phyloP scores from a whole-genome alignment of 306 rosid species.

The Vigna reflexopilosa region DNA sequence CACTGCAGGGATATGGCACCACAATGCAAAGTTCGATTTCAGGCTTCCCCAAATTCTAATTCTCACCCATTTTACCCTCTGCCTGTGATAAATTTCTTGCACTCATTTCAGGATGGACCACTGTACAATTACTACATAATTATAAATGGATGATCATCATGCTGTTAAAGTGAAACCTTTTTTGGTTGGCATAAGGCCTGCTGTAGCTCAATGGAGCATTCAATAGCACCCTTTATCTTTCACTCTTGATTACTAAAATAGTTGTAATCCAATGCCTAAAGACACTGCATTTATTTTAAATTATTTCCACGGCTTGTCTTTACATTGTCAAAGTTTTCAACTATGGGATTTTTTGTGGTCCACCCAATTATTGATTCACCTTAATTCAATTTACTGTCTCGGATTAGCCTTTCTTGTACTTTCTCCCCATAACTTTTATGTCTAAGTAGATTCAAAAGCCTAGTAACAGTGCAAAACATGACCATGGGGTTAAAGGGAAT shows the following conservation, averaged over 20 bases:
- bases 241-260: neutral
- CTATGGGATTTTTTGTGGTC: conserved; percentile 53
- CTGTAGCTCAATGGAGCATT: conserved; percentile 25
- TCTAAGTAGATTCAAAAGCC: conserved; percentile 48
- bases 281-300: conserved; percentile 44
- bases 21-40: neutral
- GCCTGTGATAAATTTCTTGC: conserved; percentile 21
- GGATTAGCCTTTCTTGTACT: conserved; percentile 53
- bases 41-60: conserved; percentile 24
- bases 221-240: neutral
- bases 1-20: neutral
- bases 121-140: conserved; percentile 43
- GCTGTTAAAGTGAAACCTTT: conserved; percentile 39
- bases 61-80: conserved; percentile 6
- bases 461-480: conserved; percentile 3
- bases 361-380: conserved; percentile 51
- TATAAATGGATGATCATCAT: conserved; percentile 36
- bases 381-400: conserved; percentile 52
- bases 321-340: conserved; percentile 47
- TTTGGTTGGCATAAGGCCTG: conserved; percentile 45
- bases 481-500: conserved; percentile 14
- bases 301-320: conserved; percentile 25
- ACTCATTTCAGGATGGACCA: conserved; percentile 34
- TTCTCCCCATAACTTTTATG: conserved; percentile 45
- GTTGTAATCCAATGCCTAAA: conserved; percentile 39